Conservation (phyloP, 176 grass and related monocot genomes). For the Tuctoria greenei region DNA sequence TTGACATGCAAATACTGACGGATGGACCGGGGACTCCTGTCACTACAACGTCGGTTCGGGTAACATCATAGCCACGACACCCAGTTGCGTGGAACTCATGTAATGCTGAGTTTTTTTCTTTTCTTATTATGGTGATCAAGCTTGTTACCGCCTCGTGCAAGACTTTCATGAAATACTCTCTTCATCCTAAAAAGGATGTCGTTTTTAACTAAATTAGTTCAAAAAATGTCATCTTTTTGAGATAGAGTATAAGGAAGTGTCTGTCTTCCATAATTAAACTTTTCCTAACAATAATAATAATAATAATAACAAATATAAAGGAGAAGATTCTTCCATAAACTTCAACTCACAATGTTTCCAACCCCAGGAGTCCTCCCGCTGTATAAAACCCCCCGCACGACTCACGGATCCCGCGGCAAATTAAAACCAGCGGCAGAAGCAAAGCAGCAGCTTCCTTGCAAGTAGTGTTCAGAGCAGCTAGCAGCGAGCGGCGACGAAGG, state of each 20-base stretch:
- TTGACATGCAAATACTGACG: not conserved
- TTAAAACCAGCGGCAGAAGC: not conserved
- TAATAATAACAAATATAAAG: not conserved
- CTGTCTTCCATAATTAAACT: not conserved
- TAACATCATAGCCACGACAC: not conserved
- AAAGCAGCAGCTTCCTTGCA: not conserved
- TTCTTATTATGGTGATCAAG: not conserved
- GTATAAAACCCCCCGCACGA: constrained; percentile 31
- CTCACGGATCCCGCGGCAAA: not conserved
- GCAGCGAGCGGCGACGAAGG: not conserved
- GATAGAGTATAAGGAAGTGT: not conserved
- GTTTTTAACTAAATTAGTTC: too few relatives aligned
- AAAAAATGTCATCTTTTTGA: too few relatives aligned
- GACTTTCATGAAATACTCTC: not conserved
- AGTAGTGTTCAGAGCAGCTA: not conserved
- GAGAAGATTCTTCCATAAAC: not conserved
- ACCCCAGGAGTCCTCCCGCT: not conserved
- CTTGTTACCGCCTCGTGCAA: not conserved
- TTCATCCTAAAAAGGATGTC: too few relatives aligned
- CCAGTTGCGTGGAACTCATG: not conserved
- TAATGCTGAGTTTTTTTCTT: not conserved
- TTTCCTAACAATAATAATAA: not conserved
- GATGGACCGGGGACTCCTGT: not conserved
- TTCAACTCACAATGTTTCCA: not conserved
- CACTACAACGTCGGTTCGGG: not conserved